Conservation (phyloP, 2,329 filamentous ascomycete species). For the Botrytis byssoidea region DNA sequence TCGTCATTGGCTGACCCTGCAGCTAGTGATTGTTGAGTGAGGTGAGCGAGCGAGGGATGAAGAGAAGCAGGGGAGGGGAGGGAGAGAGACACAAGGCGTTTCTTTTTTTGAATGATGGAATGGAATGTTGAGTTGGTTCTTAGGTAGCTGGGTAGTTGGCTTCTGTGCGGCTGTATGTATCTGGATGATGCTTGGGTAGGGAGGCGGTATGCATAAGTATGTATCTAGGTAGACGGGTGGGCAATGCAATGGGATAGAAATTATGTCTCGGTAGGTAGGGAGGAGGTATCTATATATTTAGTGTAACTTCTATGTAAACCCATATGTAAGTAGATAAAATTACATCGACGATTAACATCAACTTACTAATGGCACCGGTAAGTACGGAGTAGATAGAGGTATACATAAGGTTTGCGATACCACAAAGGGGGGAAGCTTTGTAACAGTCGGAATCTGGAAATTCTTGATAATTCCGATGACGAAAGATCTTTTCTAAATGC, state of each 20-base stretch:
- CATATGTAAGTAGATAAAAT: too few species aligned
- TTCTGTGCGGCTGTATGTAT: background rate
- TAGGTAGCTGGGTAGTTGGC: background rate
- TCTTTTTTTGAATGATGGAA: background rate
- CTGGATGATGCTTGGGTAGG: background rate
- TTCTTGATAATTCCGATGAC: slow-evolving; percentile 4
- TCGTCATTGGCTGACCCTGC: background rate
- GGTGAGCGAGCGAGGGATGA: too few species aligned
- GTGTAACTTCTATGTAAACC: too few species aligned
- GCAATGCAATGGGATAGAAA: background rate
- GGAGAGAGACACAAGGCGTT: background rate
- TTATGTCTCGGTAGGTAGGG: background rate
- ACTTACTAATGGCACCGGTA: background rate
- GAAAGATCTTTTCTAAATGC: background rate
- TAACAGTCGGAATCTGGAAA: background rate
- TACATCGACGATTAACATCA: background rate
- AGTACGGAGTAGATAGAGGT: background rate
- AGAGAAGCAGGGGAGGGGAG: too few species aligned
- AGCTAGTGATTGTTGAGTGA: background rate
- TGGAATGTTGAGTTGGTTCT: background rate
- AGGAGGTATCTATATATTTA: background rate
- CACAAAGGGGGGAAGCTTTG: background rate
- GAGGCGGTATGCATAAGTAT: background rate
- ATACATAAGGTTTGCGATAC: background rate
- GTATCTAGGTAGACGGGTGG: too few species aligned